Evolutionary conservation across 108 stramenopile genomes (phyloP).

Genomic region (Skeletonema potamos): DNA sequence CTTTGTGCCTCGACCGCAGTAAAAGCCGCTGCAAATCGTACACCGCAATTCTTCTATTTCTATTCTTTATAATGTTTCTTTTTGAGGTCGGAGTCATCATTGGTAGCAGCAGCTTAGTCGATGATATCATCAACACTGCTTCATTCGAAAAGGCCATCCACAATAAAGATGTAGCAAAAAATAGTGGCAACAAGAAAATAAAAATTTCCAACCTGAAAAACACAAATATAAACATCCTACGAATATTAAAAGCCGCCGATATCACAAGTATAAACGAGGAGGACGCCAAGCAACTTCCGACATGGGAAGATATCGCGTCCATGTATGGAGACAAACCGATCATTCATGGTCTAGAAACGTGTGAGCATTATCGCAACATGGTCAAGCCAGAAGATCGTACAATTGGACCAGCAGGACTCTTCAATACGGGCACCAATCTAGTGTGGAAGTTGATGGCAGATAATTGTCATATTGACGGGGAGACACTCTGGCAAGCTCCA

Average conservation of each 20-base stretch:
- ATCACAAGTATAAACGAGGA: constrained; percentile 47
- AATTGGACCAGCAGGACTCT: constrained; percentile 52
- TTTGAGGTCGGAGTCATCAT: no score
- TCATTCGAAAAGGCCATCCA: no score
- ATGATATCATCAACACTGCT: no score
- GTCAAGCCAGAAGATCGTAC: constrained; percentile 12
- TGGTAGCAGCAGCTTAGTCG: no score
- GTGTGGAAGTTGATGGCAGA: constrained; percentile 50
- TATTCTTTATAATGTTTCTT: no score
- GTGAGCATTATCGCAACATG: constrained; percentile 34
- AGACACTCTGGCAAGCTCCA: neutral
- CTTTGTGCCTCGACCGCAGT: no score
- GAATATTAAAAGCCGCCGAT: constrained; percentile 50
- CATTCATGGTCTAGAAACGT: constrained; percentile 47
- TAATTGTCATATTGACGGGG: constrained; percentile 48
- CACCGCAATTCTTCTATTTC: no score
- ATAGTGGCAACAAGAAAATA: no score
- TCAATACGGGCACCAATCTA: constrained; percentile 89
- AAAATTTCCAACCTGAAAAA: no score
- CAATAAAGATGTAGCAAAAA: no score
- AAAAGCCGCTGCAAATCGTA: no score
- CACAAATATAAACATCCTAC: constrained; percentile 31
- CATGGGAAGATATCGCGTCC: constrained; percentile 57
- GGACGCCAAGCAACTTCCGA: constrained; percentile 51
- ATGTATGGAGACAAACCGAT: constrained; percentile 29